Percentiles rank a stretch among this genome's conserved stretches.
Evolutionary conservation across 2,329 filamentous ascomycete species (phyloP).

Genomic region (Taxawa tesnikishii): DNA sequence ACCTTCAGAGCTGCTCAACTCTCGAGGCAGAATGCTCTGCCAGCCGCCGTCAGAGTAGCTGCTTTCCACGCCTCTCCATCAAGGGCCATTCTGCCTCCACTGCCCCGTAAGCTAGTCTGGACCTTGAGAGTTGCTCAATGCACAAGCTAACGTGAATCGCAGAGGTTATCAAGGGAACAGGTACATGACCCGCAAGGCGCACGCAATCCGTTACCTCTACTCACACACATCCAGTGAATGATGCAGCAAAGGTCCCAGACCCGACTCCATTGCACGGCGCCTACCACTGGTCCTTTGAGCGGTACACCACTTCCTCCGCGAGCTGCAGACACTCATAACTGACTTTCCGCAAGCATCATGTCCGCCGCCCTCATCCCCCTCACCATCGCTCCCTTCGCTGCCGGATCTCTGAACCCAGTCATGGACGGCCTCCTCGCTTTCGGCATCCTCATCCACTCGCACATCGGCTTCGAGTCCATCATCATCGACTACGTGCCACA

Average conservation of each 20-base stretch:
- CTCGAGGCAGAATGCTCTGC: conserved; percentile 19
- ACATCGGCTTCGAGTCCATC: conserved; percentile 85
- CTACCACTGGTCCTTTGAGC: conserved; percentile 98
- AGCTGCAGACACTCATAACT: background rate
- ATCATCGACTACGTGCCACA: conserved; percentile 86
- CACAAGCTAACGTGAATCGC: conserved; percentile 30
- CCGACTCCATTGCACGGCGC: conserved; percentile 72
- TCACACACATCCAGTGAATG: conserved; percentile 56
- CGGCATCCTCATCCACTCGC: conserved; percentile 77
- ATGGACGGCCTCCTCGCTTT: conserved; percentile 78
- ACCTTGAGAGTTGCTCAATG: conserved; percentile 1
- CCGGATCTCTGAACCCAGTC: conserved; percentile 79
- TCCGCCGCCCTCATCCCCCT: conserved; percentile 74
- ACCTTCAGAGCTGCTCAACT: conserved; percentile 21
- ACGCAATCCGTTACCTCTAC: background rate
- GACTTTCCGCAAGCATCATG: conserved; percentile 45
- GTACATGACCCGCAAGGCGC: conserved; percentile 34
- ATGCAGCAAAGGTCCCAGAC: conserved; percentile 63
- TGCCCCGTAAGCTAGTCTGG: conserved; percentile 56
- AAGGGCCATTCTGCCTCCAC: conserved; percentile 65
- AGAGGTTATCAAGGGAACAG: conserved; percentile 65
- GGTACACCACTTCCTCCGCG: too few relatives aligned
- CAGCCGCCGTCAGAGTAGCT: conserved; percentile 43
- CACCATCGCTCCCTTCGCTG: conserved; percentile 81
- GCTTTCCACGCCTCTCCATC: conserved; percentile 78